phyloP scores from a whole-genome alignment of 129 eudicot species.

The sunflower (Helianthus annuus) region DNA sequence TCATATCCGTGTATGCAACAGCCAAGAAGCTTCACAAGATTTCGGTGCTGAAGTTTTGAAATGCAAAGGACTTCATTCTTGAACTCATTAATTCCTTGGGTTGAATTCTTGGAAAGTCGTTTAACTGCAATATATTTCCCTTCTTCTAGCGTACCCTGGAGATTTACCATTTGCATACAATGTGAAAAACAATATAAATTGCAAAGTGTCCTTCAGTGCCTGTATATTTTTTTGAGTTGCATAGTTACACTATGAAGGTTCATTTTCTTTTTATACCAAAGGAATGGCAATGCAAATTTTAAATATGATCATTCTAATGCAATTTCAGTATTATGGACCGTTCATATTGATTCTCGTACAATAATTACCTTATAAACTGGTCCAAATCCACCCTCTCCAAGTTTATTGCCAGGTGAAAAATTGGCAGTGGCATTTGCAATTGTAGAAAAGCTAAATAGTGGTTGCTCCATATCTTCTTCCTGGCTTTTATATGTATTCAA shows the following conservation, averaged over 20 bases:
- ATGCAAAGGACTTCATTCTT: conserved; percentile 28
- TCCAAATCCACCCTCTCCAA: too few relatives aligned
- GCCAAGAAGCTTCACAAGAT: too few relatives aligned
- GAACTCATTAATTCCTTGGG: conserved; percentile 34
- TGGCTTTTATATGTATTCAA: conserved; percentile 5
- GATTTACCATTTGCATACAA: conserved; percentile 12
- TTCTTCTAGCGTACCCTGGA: conserved; percentile 28
- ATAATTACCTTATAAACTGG: neutral
- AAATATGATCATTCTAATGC: neutral
- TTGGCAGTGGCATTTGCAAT: too few relatives aligned
- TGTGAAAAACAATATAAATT: conserved; percentile 5
- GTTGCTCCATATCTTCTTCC: neutral
- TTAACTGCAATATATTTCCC: conserved; percentile 37
- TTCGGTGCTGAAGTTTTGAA: too few relatives aligned
- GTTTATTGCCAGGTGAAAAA: too few relatives aligned
- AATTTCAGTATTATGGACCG: neutral
- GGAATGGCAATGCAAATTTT: neutral
- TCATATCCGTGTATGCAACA: too few relatives aligned
- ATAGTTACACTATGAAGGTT: neutral
- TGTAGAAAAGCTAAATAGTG: too few relatives aligned
- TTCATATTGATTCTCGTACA: neutral
- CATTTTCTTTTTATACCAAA: neutral
- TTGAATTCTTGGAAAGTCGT: conserved; percentile 28
- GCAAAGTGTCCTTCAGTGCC: neutral
- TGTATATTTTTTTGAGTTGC: neutral